A percentile compares a stretch with the other conserved stretches of the same genome.
Evolutionary conservation across 1,139 yeast genomes (phyloP).

Genomic region (Geotrichum histeridarum): DNA sequence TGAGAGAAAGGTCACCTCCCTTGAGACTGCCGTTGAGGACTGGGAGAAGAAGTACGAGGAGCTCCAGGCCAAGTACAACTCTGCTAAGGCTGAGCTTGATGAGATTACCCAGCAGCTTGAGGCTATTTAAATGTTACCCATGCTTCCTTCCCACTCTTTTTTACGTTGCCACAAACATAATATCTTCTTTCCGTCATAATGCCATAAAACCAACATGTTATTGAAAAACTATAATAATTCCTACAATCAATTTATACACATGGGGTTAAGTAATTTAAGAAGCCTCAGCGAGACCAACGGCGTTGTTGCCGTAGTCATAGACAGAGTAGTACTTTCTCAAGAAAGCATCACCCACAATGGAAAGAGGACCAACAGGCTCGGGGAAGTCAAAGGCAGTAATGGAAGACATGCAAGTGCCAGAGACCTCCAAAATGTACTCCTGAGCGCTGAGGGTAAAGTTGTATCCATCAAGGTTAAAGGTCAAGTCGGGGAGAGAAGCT

Average conservation of each 20-base stretch:
- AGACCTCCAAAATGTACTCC: slow-evolving; percentile 88
- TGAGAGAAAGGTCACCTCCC: slow-evolving; percentile 88
- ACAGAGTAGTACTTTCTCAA: slow-evolving; percentile 90
- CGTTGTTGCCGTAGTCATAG: slow-evolving; percentile 82
- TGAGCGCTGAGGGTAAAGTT: slow-evolving; percentile 83
- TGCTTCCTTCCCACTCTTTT: not conserved
- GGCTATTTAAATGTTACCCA: slow-evolving; percentile 47
- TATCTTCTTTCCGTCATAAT: not conserved
- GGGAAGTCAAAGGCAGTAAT: slow-evolving; percentile 98
- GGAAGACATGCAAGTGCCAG: slow-evolving; percentile 93
- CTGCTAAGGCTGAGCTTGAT: slow-evolving; percentile 85
- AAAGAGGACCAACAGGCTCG: slow-evolving; percentile 91
- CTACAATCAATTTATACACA: not conserved
- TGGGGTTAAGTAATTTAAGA: slow-evolving; percentile 30
- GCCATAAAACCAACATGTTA: not conserved
- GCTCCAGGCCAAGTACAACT: slow-evolving; percentile 69
- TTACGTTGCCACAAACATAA: not conserved
- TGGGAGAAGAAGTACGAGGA: slow-evolving; percentile 92
- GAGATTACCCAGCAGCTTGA: slow-evolving; percentile 93
- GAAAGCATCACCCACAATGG: slow-evolving; percentile 95
- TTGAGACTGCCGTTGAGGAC: slow-evolving; percentile 88
- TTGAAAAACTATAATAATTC: not conserved
- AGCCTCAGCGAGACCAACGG: slow-evolving; percentile 87
- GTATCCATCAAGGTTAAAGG: slow-evolving; percentile 81
- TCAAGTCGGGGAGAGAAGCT: slow-evolving; percentile 79